Evolutionary conservation across 805 yeast genomes (phyloP).

Genomic region (Candida arabinofermentans): DNA sequence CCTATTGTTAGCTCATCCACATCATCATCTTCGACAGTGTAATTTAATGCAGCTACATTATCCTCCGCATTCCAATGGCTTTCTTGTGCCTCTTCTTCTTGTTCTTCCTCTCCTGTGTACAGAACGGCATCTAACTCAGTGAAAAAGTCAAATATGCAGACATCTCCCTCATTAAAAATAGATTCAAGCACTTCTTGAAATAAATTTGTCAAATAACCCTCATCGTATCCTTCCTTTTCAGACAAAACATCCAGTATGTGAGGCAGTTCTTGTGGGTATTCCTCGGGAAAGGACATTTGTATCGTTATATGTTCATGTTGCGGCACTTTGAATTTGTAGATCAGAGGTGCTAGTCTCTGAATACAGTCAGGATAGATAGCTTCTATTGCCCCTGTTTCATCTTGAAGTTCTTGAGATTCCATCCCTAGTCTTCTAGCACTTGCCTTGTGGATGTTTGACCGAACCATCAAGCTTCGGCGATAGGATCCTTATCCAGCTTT

Average conservation of each 20-base stretch:
- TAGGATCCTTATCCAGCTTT: no score
- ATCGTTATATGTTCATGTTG: slow-evolving; percentile 56
- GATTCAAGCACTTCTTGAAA: slow-evolving; percentile 50
- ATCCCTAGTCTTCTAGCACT: slow-evolving; percentile 1
- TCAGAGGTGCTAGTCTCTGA: slow-evolving; percentile 33
- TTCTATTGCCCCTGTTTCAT: slow-evolving; percentile 78
- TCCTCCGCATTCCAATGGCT: slow-evolving; percentile 24
- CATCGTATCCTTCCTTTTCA: slow-evolving; percentile 31
- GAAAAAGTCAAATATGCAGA: slow-evolving; percentile 75
- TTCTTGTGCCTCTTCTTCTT: slow-evolving; percentile 18
- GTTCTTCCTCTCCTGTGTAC: slow-evolving; percentile 32
- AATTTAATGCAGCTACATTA: neutral
- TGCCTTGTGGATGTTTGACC: neutral
- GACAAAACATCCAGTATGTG: slow-evolving; percentile 51
- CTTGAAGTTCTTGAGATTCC: slow-evolving; percentile 49
- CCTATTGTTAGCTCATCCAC: slow-evolving; percentile 5
- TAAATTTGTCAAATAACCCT: slow-evolving; percentile 43
- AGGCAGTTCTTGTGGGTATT: slow-evolving; percentile 68
- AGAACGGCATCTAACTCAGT: slow-evolving; percentile 59
- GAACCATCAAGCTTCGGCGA: neutral
- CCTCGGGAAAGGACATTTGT: slow-evolving; percentile 67
- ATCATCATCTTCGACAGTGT: neutral
- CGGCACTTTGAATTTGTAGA: slow-evolving; percentile 52
- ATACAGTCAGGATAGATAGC: slow-evolving; percentile 79
- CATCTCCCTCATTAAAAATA: slow-evolving; percentile 57